A percentile compares a stretch with the other conserved stretches of the same genome.
These are phyloP conservation scores for Apostasia shenzhenica DNA, from an alignment of 106 monocot species.

Conservation along the genomic window DNA sequence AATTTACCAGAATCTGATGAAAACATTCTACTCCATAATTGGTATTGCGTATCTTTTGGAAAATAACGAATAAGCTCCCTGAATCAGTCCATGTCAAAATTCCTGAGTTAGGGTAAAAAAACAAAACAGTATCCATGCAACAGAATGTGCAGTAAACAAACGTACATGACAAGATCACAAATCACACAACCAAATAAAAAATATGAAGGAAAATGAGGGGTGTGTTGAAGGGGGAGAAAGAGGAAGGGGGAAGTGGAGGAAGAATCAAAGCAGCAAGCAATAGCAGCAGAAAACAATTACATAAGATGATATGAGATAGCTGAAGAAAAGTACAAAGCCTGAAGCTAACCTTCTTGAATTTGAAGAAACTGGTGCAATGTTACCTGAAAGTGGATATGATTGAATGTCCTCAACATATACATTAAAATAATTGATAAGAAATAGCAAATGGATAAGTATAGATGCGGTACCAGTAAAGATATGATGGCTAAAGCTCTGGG, in stretches of 20 bases:
- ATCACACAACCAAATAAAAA: slow-evolving; percentile 1
- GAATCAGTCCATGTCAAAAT: slow-evolving; percentile 7
- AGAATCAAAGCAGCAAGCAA: too few species aligned
- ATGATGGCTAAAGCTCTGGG: slow-evolving; percentile 38
- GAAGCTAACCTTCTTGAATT: slow-evolving; percentile 23
- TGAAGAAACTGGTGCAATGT: slow-evolving; percentile 4
- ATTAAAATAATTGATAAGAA: neutral
- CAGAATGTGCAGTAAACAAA: neutral
- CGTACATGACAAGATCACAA: neutral
- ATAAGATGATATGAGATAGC: neutral
- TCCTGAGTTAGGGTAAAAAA: neutral
- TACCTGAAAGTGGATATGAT: slow-evolving; percentile 16
- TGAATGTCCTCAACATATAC: neutral
- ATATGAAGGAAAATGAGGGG: neutral
- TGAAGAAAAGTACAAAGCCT: neutral
- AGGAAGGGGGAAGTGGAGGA: too few species aligned
- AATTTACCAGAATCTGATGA: slow-evolving; percentile 62
- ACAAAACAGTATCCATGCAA: neutral
- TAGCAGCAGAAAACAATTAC: neutral
- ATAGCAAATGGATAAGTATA: neutral
- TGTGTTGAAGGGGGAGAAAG: neutral
- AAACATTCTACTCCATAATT: slow-evolving; percentile 61
- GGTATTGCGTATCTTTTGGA: slow-evolving; percentile 36
- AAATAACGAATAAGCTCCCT: slow-evolving; percentile 35
- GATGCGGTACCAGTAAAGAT: slow-evolving; percentile 32